Evolutionary conservation across 1,284 basidiomycete genomes (phyloP), one percentile per base, ranked within the genome.

Genomic region (Malassezia nana): DNA sequence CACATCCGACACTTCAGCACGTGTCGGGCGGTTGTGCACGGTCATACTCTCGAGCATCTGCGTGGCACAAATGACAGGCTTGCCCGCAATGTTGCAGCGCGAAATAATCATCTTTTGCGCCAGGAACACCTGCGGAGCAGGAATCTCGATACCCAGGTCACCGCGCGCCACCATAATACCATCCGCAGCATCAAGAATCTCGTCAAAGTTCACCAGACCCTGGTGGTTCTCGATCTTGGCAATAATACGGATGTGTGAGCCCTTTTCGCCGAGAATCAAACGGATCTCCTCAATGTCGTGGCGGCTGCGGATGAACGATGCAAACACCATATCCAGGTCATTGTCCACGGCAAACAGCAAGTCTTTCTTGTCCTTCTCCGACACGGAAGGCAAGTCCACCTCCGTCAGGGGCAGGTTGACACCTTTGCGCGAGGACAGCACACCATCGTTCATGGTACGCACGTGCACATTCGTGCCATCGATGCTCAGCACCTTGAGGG

Each of bases 381-480:
- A 96, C 50, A 98, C 84, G 50, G 94, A 89, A 52, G 94, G 94
- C 49, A 99, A 84, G 78, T 98, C 94, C 72, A 99, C 94, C 25
- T 86, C 82, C 63, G 94, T 96, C 78, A 96, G 94, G 69, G 94
- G 94, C 56, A 99, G 83, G 79, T 98, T 98, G 78, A 98, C 94
- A 77, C 94, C 94, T 81, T 99, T 99, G 77, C 89, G 87, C 57
- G 90, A 95, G 48, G 87, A 89, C 65, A 99, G 84, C 33, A 80
- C 84, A 55, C 92, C 94, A 70, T 85, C 86, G 83, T 98, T 99
- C 76, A 95, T 66, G 39, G 89, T 82, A 67, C 88, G 87, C 68
- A 99, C 94, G 48, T 71, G 60, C 63, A 77, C 69, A 53, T 63
- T 63, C 41, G 68, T 65, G 49, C 63, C 67, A 57, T 70, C 69